Base-by-base conservation (phyloP, 768 basidiomycete genomes). In the Trametes villosa region DNA sequence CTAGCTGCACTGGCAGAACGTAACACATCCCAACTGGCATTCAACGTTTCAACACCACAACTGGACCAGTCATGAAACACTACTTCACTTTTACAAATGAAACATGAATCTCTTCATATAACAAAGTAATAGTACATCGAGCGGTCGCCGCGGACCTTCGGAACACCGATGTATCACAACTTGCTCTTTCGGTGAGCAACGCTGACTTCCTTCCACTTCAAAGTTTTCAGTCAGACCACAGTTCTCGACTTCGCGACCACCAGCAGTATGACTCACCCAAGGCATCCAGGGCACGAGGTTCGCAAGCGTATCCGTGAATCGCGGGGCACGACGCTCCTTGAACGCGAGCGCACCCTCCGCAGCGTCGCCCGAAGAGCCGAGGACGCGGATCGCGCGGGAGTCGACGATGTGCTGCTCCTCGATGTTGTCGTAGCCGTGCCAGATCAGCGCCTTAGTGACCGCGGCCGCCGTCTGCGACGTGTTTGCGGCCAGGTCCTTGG, bases 351-450 rank as follows among this genome's bases (percentile, higher is more conserved):
- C 76, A 4, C 84, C 84, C 59, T 85, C 84, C 15, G 67, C 69
- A 0, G 76, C 80, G 61, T 85, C 85, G 9, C 63, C 64, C 6
- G 75, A 72, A 20, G 60, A 67, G 0, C 70, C 81, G 0, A 81
- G 63, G 24, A 79, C 65, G 26, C 76, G 71, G 24, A 86, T 78
- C 6, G 76, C 79, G 17, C 78, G 71, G 11, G 85, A 85, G 62
- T 86, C 84, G 18, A 80, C 65, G 3, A 85, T 63, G 57, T 86
- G 83, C 55, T 82, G 83, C 65, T 83, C 82, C 67, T 86, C 84
- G 38, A 78, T 71, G 8, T 74, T 79, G 55, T 78, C 72, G 9
- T 79, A 81, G 1, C 83, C 79, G 59, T 81, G 78, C 63, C 82
- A 81, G 5, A 86, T 65, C 22, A 86, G 70, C 3, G 76, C 80